A percentile compares a stretch with the other conserved stretches of the same genome.
These are phyloP conservation scores for Hanseniaspora vineae DNA, from an alignment of 805 yeast genomes.

Conservation along the genomic window DNA sequence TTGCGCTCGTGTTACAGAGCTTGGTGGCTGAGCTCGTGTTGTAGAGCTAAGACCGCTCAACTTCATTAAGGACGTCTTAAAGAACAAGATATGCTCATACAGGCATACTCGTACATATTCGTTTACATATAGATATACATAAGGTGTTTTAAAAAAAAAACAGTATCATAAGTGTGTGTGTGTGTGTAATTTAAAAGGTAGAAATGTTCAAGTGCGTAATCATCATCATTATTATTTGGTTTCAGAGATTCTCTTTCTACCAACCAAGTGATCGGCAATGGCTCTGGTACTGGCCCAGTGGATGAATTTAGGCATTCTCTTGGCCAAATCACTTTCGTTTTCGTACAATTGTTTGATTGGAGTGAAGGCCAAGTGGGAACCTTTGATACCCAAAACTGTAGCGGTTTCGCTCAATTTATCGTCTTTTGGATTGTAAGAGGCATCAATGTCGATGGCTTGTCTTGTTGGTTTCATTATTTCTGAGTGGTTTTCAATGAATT, in stretches of 20 bases:
- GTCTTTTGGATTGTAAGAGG: slow-evolving; percentile 18
- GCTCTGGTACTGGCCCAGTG: slow-evolving; percentile 72
- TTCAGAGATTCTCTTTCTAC: slow-evolving; percentile 33
- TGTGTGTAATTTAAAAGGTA: too few species aligned
- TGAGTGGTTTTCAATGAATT: slow-evolving; percentile 42
- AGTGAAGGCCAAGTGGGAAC: slow-evolving; percentile 63
- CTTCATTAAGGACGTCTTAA: too few species aligned
- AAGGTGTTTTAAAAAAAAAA: too few species aligned
- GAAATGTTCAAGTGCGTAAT: too few species aligned
- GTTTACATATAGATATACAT: too few species aligned
- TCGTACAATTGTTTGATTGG: slow-evolving; percentile 70
- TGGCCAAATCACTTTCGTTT: slow-evolving; percentile 66
- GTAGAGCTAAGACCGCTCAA: too few species aligned
- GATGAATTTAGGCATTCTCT: slow-evolving; percentile 79
- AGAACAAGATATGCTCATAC: too few species aligned
- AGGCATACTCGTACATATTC: too few species aligned
- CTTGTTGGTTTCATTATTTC: slow-evolving; percentile 6
- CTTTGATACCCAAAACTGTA: slow-evolving; percentile 70
- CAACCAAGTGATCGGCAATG: slow-evolving; percentile 75
- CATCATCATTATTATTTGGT: neutral
- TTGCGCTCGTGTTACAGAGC: too few species aligned
- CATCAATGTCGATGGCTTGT: slow-evolving; percentile 15
- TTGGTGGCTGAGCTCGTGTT: too few species aligned
- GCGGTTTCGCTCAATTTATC: slow-evolving; percentile 40
- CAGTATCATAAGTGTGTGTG: too few species aligned